Base-by-base conservation (phyloP, 1,284 basidiomycete species). In the Ustilago lituana region DNA sequence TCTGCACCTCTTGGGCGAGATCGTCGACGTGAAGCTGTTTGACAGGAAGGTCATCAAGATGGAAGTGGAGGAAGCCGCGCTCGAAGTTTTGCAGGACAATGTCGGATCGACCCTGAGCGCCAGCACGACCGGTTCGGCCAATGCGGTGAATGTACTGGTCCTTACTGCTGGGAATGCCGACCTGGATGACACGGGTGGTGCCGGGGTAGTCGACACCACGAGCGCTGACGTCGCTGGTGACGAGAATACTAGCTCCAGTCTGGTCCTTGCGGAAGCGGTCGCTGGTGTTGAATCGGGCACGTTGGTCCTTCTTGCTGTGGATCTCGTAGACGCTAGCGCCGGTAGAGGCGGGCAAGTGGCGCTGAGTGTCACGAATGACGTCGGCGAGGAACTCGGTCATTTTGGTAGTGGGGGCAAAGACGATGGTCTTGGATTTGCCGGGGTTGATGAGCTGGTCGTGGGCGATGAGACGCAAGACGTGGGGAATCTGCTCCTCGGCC, bases 81-180 rank as follows among this genome's bases (percentile, higher is more conserved):
- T 98, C 95, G 86, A 89, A 95, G 11, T 91, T 90, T 10, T 91
- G 84, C 20, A 98, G 85, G 19, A 98, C 87, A 46, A 98, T 83
- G 83, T 98, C 95, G 7, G 90, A 93, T 55, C 93, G 88, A 0
- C 91, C 92, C 22, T 84, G 82, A 33, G 86, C 86, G 22, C 85
- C 85, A 2, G 89, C 91, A 75, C 94, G 89, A 19, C 93, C 94
- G 0, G 95, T 96, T 61, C 94, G 87, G 2, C 94, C 93, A 43
- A 98, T 89, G 64, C 95, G 90, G 79, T 97, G 94, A 47, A 95
- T 86, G 82, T 98, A 98, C 75, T 91, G 88, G 41, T 94, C 90
- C 10, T 87, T 82, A 5, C 83, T 85, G 7, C 84, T 81, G 1
- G 95, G 93, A 5, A 91, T 85, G 57, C 95, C 93, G 53, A 98